These are phyloP conservation scores for Orobanche coerulescens DNA, from an alignment of 257 asterid species.

Conservation along the genomic window DNA sequence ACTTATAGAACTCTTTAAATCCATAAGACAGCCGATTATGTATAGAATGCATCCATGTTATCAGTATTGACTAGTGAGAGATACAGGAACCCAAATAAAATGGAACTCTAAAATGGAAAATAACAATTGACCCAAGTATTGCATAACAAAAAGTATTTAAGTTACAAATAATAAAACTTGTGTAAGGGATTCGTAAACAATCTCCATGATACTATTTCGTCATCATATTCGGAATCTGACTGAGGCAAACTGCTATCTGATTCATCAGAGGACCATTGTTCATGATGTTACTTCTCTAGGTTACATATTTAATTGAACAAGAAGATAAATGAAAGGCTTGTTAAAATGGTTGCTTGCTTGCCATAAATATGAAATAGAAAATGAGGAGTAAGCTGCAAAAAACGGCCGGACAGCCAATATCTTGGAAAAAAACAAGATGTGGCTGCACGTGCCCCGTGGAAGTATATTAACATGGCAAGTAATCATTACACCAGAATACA, in stretches of 20 bases:
- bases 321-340: neutral
- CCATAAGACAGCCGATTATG: neutral
- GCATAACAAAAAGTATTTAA: slow-evolving; percentile 6
- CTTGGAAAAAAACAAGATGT: neutral
- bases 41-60: neutral
- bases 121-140: slow-evolving; percentile 18
- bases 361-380: slow-evolving; percentile 4
- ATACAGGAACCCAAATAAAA: slow-evolving; percentile 8
- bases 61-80: neutral
- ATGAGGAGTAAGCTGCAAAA: neutral
- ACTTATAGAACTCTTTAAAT: neutral
- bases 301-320: neutral
- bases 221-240: neutral
- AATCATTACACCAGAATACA: neutral
- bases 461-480: slow-evolving; percentile 17
- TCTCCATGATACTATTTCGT: neutral
- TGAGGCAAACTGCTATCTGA: neutral
- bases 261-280: neutral
- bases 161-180: neutral
- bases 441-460: slow-evolving; percentile 14
- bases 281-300: slow-evolving; percentile 1
- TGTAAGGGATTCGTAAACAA: neutral
- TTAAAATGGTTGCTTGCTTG: slow-evolving; percentile 5
- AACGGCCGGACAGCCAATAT: slow-evolving; percentile 1
- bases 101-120: neutral